Conservation (phyloP, 306 rosid species). For the Nissolia schottii region DNA sequence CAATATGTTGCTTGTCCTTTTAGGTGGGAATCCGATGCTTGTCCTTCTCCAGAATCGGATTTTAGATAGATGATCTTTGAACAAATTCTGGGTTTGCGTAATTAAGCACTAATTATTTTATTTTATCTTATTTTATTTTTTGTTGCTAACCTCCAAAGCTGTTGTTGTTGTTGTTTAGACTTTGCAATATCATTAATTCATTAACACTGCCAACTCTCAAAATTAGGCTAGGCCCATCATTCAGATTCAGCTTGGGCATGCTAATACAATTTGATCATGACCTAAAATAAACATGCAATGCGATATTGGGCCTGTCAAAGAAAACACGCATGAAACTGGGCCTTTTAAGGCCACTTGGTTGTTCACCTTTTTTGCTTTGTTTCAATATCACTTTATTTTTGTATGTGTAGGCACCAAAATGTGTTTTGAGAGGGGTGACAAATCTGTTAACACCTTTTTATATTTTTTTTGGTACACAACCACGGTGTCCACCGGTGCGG, state of each 20-base stretch:
- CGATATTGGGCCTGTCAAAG: neutral
- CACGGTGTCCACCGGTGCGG: too few relatives aligned
- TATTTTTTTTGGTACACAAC: too few relatives aligned
- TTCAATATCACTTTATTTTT: too few relatives aligned
- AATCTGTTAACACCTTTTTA: too few relatives aligned
- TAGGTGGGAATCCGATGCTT: constrained; percentile 27
- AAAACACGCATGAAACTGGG: neutral
- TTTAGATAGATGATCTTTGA: constrained; percentile 1
- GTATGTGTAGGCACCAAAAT: too few relatives aligned
- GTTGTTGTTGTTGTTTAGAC: too few relatives aligned
- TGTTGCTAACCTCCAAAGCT: neutral
- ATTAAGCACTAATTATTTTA: neutral
- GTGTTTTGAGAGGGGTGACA: too few relatives aligned
- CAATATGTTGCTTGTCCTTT: too few relatives aligned
- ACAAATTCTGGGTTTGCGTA: constrained; percentile 25
- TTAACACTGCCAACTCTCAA: neutral
- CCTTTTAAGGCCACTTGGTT: neutral
- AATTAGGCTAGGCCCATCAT: neutral
- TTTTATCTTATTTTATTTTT: neutral
- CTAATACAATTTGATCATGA: neutral
- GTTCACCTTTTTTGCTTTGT: too few relatives aligned
- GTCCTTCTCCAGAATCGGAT: constrained; percentile 13
- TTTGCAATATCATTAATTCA: too few relatives aligned
- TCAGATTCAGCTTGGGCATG: neutral
- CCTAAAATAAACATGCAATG: neutral